These are phyloP conservation scores for Leccinum aurantiacum DNA, from an alignment of 768 basidiomycete genomes.

Conservation along the genomic window DNA sequence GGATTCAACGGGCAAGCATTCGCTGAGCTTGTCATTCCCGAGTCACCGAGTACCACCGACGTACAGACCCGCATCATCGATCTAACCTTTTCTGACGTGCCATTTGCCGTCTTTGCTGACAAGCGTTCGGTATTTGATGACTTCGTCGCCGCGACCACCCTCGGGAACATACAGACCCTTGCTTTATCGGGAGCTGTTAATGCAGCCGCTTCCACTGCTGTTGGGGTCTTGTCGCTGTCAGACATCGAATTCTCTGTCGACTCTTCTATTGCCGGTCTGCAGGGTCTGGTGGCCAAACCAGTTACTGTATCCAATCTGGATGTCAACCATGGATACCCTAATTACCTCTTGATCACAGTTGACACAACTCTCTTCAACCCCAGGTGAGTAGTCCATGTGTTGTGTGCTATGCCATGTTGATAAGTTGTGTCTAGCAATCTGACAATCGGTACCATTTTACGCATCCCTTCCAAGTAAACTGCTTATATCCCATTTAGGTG, in stretches of 20 bases:
- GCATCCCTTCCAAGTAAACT: constrained; percentile 2
- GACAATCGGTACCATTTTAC: constrained; percentile 33
- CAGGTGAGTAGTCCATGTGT: constrained; percentile 38
- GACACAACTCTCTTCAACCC: constrained; percentile 64
- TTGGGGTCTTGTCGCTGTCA: constrained; percentile 58
- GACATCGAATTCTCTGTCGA: constrained; percentile 60
- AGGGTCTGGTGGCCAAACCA: constrained; percentile 60
- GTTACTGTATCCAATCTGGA: constrained; percentile 58
- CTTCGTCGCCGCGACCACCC: constrained; percentile 63
- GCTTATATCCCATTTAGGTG: constrained; percentile 48
- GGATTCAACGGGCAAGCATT: constrained; percentile 53
- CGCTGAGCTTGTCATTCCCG: constrained; percentile 60
- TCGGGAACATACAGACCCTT: constrained; percentile 44
- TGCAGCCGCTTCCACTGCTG: constrained; percentile 61
- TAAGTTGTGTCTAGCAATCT: constrained; percentile 30
- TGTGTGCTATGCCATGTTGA: constrained; percentile 2
- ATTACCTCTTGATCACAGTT: constrained; percentile 68
- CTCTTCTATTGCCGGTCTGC: constrained; percentile 59
- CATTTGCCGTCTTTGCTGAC: constrained; percentile 54
- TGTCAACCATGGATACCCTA: constrained; percentile 64
- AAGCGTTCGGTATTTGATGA: constrained; percentile 53
- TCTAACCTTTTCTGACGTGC: constrained; percentile 56
- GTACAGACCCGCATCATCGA: constrained; percentile 61
- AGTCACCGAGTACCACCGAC: constrained; percentile 57
- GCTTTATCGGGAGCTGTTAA: constrained; percentile 54